A percentile compares a stretch with the other conserved stretches of the same genome.
phyloP scores from a whole-genome alignment of 1,139 yeast species.

The Yamadazyma aaseri region DNA sequence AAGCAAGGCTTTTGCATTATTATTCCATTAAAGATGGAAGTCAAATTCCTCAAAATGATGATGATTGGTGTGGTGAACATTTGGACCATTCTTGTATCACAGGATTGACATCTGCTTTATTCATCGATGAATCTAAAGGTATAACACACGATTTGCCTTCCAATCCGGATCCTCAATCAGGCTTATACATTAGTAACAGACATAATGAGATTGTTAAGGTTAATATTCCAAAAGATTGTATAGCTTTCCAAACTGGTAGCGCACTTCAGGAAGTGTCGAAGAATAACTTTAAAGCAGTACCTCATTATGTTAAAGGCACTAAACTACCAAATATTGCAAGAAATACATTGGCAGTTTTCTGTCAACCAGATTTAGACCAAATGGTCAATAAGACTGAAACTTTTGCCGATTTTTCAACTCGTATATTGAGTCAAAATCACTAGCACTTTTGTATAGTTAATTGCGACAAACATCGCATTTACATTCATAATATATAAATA shows the following conservation, averaged over 20 bases:
- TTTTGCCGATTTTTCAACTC: constrained; percentile 49
- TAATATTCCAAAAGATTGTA: constrained; percentile 52
- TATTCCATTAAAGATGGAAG: constrained; percentile 27
- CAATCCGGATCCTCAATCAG: constrained; percentile 49
- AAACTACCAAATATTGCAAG: constrained; percentile 38
- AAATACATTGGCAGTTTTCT: constrained; percentile 62
- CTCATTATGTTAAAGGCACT: constrained; percentile 56
- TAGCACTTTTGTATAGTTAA: no score
- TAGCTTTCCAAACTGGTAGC: constrained; percentile 68
- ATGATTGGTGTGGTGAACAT: constrained; percentile 67
- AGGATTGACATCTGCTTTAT: constrained; percentile 58
- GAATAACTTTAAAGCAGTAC: constrained; percentile 57
- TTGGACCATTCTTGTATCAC: constrained; percentile 64
- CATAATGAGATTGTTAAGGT: constrained; percentile 48
- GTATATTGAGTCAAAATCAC: constrained; percentile 37
- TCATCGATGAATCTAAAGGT: constrained; percentile 38
- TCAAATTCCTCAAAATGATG: constrained; percentile 14
- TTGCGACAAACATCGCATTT: not conserved
- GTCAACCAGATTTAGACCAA: constrained; percentile 60
- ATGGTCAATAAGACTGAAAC: constrained; percentile 41
- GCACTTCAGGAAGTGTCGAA: constrained; percentile 53
- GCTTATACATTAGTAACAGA: constrained; percentile 54
- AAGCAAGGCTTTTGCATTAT: constrained; percentile 60
- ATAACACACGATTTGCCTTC: constrained; percentile 20
- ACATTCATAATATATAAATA: no score